Percentiles rank a stretch among this genome's conserved stretches.
Conservation (phyloP, 1,284 basidiomycete species). For the Boletellus sp. region DNA sequence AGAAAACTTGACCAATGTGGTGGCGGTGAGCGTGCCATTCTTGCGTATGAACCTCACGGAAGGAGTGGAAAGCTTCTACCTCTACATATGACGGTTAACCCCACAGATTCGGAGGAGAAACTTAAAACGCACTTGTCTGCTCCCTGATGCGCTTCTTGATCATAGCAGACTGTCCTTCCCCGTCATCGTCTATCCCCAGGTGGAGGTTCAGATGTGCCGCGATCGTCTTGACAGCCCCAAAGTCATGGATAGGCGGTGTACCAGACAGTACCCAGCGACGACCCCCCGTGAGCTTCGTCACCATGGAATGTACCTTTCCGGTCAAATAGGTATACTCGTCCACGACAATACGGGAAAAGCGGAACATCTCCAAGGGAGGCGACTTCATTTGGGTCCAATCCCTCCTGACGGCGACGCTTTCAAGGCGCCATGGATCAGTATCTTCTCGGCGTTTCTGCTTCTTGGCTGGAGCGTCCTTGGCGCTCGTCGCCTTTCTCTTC, state of each 20-base stretch:
- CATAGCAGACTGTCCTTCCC: constrained; percentile 71
- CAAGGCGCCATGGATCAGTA: constrained; percentile 80
- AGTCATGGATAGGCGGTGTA: constrained; percentile 90
- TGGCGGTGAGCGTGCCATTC: constrained; percentile 92
- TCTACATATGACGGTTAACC: constrained; percentile 41
- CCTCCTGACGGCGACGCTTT: constrained; percentile 55
- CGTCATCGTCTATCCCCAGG: constrained; percentile 86
- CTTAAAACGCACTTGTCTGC: constrained; percentile 63
- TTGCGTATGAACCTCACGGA: constrained; percentile 88
- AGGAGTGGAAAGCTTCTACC: constrained; percentile 93
- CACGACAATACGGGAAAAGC: constrained; percentile 84
- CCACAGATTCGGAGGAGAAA: background rate
- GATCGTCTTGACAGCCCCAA: constrained; percentile 87
- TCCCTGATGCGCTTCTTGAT: constrained; percentile 80
- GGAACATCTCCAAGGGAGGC: constrained; percentile 89
- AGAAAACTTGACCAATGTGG: constrained; percentile 78
- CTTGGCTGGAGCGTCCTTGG: constrained; percentile 51
- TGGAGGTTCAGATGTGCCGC: constrained; percentile 84
- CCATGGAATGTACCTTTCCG: constrained; percentile 74
- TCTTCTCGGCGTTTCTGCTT: constrained; percentile 63
- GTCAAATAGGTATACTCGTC: constrained; percentile 96
- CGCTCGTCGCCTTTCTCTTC: constrained; percentile 48
- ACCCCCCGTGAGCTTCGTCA: constrained; percentile 75
- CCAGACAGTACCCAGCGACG: constrained; percentile 95
- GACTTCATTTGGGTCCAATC: constrained; percentile 80